Evolutionary conservation across 768 basidiomycete genomes (phyloP).

Genomic region (Agaricus subrufescens): DNA sequence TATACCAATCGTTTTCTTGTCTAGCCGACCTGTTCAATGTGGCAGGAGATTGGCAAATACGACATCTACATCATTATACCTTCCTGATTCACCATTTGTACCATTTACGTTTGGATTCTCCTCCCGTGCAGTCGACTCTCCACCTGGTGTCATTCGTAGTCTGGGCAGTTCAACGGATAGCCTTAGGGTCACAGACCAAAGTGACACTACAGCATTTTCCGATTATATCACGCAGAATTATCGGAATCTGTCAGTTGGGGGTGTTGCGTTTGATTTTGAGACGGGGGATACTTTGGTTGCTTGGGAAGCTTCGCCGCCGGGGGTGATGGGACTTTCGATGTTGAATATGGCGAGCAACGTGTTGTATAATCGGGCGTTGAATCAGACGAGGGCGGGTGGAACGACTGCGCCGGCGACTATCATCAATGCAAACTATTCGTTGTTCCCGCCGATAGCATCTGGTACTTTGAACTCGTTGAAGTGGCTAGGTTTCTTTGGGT

Average conservation of each 20-base stretch:
- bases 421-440: slow-evolving; percentile 53
- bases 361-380: slow-evolving; percentile 58
- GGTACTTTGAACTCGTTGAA: slow-evolving; percentile 60
- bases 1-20: slow-evolving; percentile 64
- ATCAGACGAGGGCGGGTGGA: slow-evolving; percentile 27
- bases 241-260: slow-evolving; percentile 56
- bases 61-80: slow-evolving; percentile 44
- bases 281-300: slow-evolving; percentile 55
- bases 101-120: slow-evolving; percentile 23
- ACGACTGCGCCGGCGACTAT: slow-evolving; percentile 32
- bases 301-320: slow-evolving; percentile 66
- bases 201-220: slow-evolving; percentile 58
- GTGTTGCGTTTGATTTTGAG: slow-evolving; percentile 54
- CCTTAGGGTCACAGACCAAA: slow-evolving; percentile 36
- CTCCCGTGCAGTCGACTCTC: slow-evolving; percentile 43
- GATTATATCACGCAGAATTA: slow-evolving; percentile 46
- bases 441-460: slow-evolving; percentile 51
- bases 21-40: slow-evolving; percentile 48
- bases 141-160: slow-evolving; percentile 44
- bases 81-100: slow-evolving; percentile 42
- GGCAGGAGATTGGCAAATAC: slow-evolving; percentile 30
- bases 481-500: slow-evolving; percentile 74
- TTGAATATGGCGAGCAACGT: slow-evolving; percentile 68
- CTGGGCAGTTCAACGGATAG: slow-evolving; percentile 37
- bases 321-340: slow-evolving; percentile 52